Evolutionary conservation across 2,329 filamentous ascomycete species (phyloP).

Genomic region (Monosporascus sp.): DNA sequence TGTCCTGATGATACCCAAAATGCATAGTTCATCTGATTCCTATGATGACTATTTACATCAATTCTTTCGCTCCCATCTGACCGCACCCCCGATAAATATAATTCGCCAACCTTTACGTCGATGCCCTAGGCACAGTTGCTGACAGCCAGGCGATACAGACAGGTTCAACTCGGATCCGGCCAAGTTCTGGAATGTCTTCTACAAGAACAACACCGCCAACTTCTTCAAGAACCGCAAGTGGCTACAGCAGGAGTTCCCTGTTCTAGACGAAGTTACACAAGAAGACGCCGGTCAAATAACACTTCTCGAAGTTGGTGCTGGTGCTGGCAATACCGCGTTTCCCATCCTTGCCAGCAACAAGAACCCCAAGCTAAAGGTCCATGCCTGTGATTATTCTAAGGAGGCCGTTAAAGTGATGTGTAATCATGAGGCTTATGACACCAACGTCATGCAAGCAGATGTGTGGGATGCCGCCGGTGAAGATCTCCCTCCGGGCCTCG

Average conservation of each 20-base stretch:
- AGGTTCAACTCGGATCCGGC: slow-evolving; percentile 87
- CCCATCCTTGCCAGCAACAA: slow-evolving; percentile 80
- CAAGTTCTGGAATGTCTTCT: slow-evolving; percentile 98
- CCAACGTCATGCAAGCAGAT: slow-evolving; percentile 72
- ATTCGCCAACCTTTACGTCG: slow-evolving; percentile 4
- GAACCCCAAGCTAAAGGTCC: slow-evolving; percentile 75
- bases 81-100: slow-evolving; percentile 19
- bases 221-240: slow-evolving; percentile 99
- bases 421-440: slow-evolving; percentile 68
- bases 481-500: slow-evolving; percentile 69
- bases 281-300: slow-evolving; percentile 64
- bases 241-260: slow-evolving; percentile 91
- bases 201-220: slow-evolving; percentile 94
- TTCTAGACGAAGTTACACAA: slow-evolving; percentile 70
- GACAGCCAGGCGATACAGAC: slow-evolving; percentile 40
- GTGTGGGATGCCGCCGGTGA: slow-evolving; percentile 86
- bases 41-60: slow-evolving; percentile 56
- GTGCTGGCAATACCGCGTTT: slow-evolving; percentile 94
- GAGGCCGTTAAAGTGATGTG: slow-evolving; percentile 93
- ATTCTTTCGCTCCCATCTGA: slow-evolving; percentile 76
- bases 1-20: slow-evolving; percentile 52
- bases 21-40: slow-evolving; percentile 69
- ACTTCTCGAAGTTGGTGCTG: slow-evolving; percentile 87
- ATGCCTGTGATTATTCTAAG: slow-evolving; percentile 95
- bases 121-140: slow-evolving; percentile 25